phyloP scores from a whole-genome alignment of 1,284 basidiomycete species.

The Ganoderma sp. region DNA sequence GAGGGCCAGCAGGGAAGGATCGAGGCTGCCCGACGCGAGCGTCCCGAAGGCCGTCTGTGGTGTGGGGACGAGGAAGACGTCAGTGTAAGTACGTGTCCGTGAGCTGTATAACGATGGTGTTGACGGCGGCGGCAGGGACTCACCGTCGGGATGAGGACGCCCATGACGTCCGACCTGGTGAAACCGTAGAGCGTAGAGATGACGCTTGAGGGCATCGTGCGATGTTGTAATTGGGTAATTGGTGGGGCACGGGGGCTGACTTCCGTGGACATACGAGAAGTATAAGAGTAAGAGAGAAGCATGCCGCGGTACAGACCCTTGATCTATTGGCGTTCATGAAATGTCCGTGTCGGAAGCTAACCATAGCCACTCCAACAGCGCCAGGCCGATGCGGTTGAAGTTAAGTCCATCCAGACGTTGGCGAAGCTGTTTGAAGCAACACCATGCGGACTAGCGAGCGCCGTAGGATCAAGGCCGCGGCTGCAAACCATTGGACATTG shows the following conservation, averaged over 20 bases:
- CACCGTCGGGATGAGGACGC: conserved; percentile 48
- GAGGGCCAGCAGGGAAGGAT: background rate
- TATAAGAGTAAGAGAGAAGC: conserved; percentile 1
- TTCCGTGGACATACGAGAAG: background rate
- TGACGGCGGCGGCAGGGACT: background rate
- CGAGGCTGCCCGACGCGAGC: conserved; percentile 1
- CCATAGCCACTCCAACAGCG: background rate
- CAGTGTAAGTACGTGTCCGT: background rate
- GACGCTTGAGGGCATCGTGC: background rate
- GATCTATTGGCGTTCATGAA: no score
- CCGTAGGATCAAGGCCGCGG: background rate
- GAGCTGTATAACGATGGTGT: background rate
- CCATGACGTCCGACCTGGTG: conserved; percentile 49
- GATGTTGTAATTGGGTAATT: background rate
- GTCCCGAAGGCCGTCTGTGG: conserved; percentile 1
- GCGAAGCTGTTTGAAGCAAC: background rate
- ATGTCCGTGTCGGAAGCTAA: background rate
- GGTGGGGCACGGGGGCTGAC: background rate
- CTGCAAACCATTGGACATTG: background rate
- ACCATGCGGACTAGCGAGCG: background rate
- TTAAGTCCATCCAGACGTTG: background rate
- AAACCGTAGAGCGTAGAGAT: conserved; percentile 44
- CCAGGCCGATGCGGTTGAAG: background rate
- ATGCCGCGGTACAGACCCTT: background rate
- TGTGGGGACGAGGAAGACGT: background rate